Evolutionary conservation across 1,284 basidiomycete species (phyloP).

Genomic region (Psilocybe mexicana): DNA sequence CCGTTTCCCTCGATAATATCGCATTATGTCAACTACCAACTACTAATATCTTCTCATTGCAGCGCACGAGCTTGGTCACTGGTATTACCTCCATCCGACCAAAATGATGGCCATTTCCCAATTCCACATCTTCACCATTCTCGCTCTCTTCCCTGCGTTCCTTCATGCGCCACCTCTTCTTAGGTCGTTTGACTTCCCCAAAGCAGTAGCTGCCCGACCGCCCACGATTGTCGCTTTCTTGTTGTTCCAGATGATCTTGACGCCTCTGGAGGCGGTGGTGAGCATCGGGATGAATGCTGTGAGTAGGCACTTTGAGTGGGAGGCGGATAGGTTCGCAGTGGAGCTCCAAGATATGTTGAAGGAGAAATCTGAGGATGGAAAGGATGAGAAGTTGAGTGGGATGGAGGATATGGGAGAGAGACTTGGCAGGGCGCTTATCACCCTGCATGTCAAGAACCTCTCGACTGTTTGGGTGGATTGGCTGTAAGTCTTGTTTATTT

Average conservation of each 20-base stretch:
- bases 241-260: slow-evolving; percentile 87
- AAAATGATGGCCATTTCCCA: slow-evolving; percentile 88
- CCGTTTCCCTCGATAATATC: neutral
- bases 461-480: slow-evolving; percentile 91
- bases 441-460: slow-evolving; percentile 88
- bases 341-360: slow-evolving; percentile 58
- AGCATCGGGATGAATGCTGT: slow-evolving; percentile 79
- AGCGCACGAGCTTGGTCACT: slow-evolving; percentile 96
- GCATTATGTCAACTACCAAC: neutral
- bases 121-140: slow-evolving; percentile 83
- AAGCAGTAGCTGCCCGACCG: slow-evolving; percentile 61
- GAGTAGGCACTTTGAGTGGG: slow-evolving; percentile 84
- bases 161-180: slow-evolving; percentile 85
- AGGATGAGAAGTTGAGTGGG: neutral
- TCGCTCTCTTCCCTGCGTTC: slow-evolving; percentile 91
- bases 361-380: slow-evolving; percentile 51
- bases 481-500: slow-evolving; percentile 55
- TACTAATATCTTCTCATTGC: slow-evolving; percentile 3
- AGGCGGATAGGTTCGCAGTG: slow-evolving; percentile 84
- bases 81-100: slow-evolving; percentile 88
- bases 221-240: slow-evolving; percentile 90
- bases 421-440: slow-evolving; percentile 76
- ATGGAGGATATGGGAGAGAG: slow-evolving; percentile 64
- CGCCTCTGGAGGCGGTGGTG: slow-evolving; percentile 80
- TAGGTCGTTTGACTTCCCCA: slow-evolving; percentile 84